Conservation (phyloP, 225 moss, liverwort and hornwort species). For the Rhytidiadelphus loreus region DNA sequence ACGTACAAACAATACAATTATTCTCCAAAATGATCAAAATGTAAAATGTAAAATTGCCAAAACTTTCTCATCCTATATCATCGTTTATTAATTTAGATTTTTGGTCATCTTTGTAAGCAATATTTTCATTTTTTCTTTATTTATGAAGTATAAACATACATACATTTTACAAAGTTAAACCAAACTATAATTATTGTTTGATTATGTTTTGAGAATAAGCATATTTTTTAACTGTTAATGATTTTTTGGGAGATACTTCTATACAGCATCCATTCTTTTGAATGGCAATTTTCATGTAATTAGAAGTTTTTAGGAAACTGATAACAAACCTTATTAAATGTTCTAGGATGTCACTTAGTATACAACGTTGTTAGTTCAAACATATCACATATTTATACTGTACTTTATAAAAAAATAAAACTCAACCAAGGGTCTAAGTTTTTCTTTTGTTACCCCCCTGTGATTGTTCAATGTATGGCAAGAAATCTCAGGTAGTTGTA, state of each 20-base stretch:
- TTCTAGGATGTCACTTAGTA: not conserved
- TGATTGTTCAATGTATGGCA: not conserved
- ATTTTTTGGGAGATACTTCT: too few relatives aligned
- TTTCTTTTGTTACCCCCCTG: not conserved
- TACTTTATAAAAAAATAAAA: not conserved
- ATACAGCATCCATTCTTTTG: not conserved
- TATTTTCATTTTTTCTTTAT: not conserved
- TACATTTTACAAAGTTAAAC: not conserved
- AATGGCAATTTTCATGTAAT: not conserved
- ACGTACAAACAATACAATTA: not conserved
- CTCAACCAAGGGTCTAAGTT: not conserved
- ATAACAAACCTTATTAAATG: rapidly evolving
- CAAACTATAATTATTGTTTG: rapidly evolving
- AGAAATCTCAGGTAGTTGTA: rapidly evolving
- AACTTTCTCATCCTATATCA: not conserved
- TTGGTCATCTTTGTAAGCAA: not conserved
- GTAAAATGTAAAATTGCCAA: too few relatives aligned
- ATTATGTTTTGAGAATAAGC: not conserved
- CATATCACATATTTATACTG: not conserved
- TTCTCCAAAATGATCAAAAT: not conserved
- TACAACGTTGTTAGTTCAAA: not conserved
- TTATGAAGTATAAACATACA: too few relatives aligned
- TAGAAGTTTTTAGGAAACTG: not conserved
- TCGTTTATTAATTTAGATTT: not conserved
- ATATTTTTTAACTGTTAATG: not conserved